Percentiles rank a stretch among this genome's conserved stretches.
These are phyloP conservation scores for Orbilia blumenaviensis DNA, from an alignment of 2,329 filamentous ascomycete species.

Conservation along the genomic window DNA sequence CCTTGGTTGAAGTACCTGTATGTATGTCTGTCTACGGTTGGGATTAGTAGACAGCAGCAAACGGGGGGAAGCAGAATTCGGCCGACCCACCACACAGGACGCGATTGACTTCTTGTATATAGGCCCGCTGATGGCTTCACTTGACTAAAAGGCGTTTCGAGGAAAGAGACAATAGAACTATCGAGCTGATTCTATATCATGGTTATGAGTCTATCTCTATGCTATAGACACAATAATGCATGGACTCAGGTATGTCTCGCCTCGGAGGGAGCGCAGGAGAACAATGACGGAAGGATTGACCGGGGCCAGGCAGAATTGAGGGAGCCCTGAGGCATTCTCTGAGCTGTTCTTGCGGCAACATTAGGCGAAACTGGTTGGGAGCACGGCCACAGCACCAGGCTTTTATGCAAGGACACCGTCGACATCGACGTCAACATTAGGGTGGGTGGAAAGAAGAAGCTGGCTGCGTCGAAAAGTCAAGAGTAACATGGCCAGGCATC, in stretches of 20 bases:
- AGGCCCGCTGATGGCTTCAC: background rate
- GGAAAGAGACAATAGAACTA: background rate
- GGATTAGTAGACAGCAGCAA: slow-evolving; percentile 15
- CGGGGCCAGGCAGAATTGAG: slow-evolving; percentile 50
- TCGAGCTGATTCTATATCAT: background rate
- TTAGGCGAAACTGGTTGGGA: slow-evolving; percentile 48
- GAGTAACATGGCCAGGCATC: slow-evolving; percentile 37
- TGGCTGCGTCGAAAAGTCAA: slow-evolving; percentile 9
- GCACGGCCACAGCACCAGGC: slow-evolving; percentile 23
- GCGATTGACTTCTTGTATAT: background rate
- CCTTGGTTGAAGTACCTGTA: slow-evolving; percentile 5
- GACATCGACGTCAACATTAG: slow-evolving; percentile 8
- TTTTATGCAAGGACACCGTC: slow-evolving; percentile 19
- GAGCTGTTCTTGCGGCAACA: slow-evolving; percentile 23
- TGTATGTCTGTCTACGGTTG: slow-evolving; percentile 9
- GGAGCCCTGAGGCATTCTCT: slow-evolving; percentile 3
- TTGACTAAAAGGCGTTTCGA: background rate
- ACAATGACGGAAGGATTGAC: slow-evolving; percentile 32
- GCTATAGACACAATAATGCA: background rate
- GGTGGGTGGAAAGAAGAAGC: slow-evolving; percentile 22
- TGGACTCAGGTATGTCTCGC: slow-evolving; percentile 23
- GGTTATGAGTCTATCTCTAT: slow-evolving; percentile 6
- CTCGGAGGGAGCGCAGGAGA: slow-evolving; percentile 30
- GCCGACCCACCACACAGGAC: slow-evolving; percentile 16
- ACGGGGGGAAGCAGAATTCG: slow-evolving; percentile 1